Evolutionary conservation across 208 protist genomes (phyloP).

Genomic region (Endotrypanum monterogeii): DNA sequence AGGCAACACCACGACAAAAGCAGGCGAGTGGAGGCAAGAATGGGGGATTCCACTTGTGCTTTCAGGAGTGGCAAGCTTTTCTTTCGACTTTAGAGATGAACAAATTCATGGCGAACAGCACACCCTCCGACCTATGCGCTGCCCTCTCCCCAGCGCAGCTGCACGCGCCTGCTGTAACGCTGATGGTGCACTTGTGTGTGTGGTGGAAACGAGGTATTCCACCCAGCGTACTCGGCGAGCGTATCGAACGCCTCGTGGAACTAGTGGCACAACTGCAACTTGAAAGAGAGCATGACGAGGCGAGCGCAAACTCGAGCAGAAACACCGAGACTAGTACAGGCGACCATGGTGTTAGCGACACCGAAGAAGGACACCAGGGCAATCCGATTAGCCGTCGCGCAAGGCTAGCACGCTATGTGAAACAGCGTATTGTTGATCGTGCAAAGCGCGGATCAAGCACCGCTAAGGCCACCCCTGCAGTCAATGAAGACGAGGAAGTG

Average conservation of each 20-base stretch:
- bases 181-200: constrained; percentile 65
- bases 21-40: constrained; percentile 4
- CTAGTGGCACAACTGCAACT: constrained; percentile 10
- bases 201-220: constrained; percentile 54
- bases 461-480: neutral
- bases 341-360: neutral
- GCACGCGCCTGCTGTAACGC: constrained; percentile 51
- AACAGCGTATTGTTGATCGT: constrained; percentile 10
- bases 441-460: neutral
- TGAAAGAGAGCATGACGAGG: neutral
- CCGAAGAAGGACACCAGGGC: neutral
- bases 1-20: constrained; percentile 7
- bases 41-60: constrained; percentile 52
- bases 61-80: constrained; percentile 77
- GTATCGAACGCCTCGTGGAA: constrained; percentile 32
- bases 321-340: neutral
- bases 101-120: constrained; percentile 15
- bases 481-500: constrained; percentile 1
- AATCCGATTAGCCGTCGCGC: constrained; percentile 9
- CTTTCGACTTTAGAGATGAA: constrained; percentile 45
- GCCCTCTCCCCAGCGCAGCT: constrained; percentile 27
- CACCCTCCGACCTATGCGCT: constrained; percentile 48
- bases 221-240: constrained; percentile 24
- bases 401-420: constrained; percentile 21
- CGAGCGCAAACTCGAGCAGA: neutral